Conservation (phyloP, 495 filamentous ascomycete genomes). For the Evernia prunastri region DNA sequence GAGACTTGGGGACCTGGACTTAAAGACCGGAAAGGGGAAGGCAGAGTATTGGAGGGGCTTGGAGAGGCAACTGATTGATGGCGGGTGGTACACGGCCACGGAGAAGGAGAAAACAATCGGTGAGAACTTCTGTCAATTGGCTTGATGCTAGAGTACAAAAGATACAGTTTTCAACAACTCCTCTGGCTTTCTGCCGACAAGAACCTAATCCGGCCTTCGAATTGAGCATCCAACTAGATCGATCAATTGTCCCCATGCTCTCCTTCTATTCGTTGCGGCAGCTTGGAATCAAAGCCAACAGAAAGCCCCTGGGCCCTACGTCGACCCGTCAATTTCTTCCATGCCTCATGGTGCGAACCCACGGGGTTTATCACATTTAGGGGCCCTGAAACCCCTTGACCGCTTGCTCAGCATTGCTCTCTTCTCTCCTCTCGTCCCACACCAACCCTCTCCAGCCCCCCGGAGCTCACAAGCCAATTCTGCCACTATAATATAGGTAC, state of each 20-base stretch:
- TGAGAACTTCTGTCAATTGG: slow-evolving; percentile 25
- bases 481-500: too few relatives aligned
- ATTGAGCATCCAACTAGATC: background rate
- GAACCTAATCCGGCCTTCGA: background rate
- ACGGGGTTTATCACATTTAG: background rate
- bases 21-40: slow-evolving; percentile 67
- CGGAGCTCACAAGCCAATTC: background rate
- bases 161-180: background rate
- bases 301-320: background rate
- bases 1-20: slow-evolving; percentile 78
- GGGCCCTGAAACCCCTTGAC: background rate
- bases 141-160: background rate
- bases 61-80: slow-evolving; percentile 56
- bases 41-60: slow-evolving; percentile 62
- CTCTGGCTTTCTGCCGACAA: background rate
- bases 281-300: background rate
- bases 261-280: background rate
- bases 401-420: background rate
- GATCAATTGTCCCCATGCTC: background rate
- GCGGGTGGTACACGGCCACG: slow-evolving; percentile 65
- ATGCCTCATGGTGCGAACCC: background rate
- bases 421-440: background rate
- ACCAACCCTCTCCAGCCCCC: background rate
- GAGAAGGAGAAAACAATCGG: slow-evolving; percentile 33
- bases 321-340: background rate